Base-by-base conservation (phyloP, 495 filamentous ascomycete genomes). In the Mytilinidion resinicola region DNA sequence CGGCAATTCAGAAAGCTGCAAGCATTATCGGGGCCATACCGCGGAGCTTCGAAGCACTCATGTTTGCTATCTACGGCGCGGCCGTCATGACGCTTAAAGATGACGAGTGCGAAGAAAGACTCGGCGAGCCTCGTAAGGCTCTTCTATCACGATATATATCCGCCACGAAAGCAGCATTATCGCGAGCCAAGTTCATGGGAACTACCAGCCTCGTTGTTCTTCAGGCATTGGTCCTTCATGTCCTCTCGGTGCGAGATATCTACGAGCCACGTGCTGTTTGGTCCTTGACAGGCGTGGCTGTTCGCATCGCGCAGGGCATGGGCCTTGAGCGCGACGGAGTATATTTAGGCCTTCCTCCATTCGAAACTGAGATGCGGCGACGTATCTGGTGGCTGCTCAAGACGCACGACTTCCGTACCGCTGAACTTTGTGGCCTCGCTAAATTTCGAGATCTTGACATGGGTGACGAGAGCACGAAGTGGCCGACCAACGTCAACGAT, bases 321-420 rank as follows among this genome's bases (percentile, higher is more conserved):
- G 78, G 77, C 0, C 63, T 83, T 9, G 74, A 79, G 33, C 74
- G 74, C 14, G 78, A 82, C 25, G 76, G 77, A 8, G 67, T 69
- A 20, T 67, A 66, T 20, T 58, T 72, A 3, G 64, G 73, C 17
- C 63, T 83, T 3, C 65, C 73, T 0, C 74, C 78, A 0, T 80
- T 75, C 53, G 78, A 81, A 42, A 65, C 74, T 11, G 72, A 83
- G 53, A 70, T 78, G 59, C 69, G 77, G 9, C 72, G 77, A 41
- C 68, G 80, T 0, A 57, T 80, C 12, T 82, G 77, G 72, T 81
- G 73, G 68, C 62, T 69, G 30, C 41, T 82, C 0, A 69, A 73
- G 42, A 55, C 67, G 4, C 68, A 77, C 12, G 78, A 83, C 34
- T 61, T 55, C 17, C 57, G 53, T n/a, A 66, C 71, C 8, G 63